A percentile compares a stretch with the other conserved stretches of the same genome.
phyloP scores from a whole-genome alignment of 129 eudicot genomes.

The Lactuca sativa region DNA sequence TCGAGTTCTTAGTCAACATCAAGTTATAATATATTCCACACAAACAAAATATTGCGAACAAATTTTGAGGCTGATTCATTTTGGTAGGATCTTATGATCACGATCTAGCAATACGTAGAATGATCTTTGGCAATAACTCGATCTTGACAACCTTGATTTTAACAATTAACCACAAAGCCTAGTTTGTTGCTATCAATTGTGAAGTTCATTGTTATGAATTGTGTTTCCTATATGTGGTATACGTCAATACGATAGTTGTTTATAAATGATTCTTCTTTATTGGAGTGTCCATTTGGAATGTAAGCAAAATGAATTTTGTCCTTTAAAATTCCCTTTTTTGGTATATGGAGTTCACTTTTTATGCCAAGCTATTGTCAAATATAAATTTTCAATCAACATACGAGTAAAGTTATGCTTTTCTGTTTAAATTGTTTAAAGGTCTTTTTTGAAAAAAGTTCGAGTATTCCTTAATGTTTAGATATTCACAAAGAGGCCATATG shows the following conservation, averaged over 20 bases:
- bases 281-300: conserved; percentile 10
- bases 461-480: neutral
- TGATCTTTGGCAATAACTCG: no score
- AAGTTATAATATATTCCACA: no score
- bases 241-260: neutral
- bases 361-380: neutral
- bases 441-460: neutral
- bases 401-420: conserved; percentile 6
- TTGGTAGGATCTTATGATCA: no score
- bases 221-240: neutral
- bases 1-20: no score
- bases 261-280: neutral
- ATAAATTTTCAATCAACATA: neutral
- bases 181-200: no score
- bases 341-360: neutral
- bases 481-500: neutral
- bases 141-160: no score
- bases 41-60: no score
- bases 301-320: conserved; percentile 14
- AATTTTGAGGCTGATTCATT: no score
- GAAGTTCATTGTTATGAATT: neutral
- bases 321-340: conserved; percentile 9
- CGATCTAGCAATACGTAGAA: no score
- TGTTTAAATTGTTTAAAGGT: neutral
- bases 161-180: no score